Evolutionary conservation across 306 rosid species (phyloP).

Genomic region (Ormosia semicastrata): DNA sequence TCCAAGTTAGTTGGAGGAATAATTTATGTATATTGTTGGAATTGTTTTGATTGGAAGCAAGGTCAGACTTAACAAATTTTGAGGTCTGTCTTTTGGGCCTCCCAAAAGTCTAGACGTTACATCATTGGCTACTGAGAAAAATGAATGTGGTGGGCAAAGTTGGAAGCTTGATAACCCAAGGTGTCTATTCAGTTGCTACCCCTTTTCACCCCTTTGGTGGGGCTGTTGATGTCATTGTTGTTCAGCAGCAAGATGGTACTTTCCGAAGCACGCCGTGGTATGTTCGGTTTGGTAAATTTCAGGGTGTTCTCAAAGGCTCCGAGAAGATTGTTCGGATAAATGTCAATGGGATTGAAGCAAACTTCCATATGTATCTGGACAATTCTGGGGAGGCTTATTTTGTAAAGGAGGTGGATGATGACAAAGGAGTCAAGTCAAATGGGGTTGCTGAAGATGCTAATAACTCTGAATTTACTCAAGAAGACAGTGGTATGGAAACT

Average conservation of each 20-base stretch:
- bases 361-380: slow-evolving; percentile 90
- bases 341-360: slow-evolving; percentile 80
- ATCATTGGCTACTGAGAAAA: slow-evolving; percentile 20
- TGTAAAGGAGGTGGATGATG: slow-evolving; percentile 63
- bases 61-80: slow-evolving; percentile 19
- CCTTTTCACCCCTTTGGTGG: slow-evolving; percentile 99
- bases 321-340: slow-evolving; percentile 74
- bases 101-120: slow-evolving; percentile 31
- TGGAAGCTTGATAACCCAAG: slow-evolving; percentile 82
- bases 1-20: slow-evolving; percentile 20
- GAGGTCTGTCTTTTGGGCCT: slow-evolving; percentile 21
- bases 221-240: slow-evolving; percentile 94
- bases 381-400: slow-evolving; percentile 96
- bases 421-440: slow-evolving; percentile 38
- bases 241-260: slow-evolving; percentile 93
- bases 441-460: slow-evolving; percentile 35
- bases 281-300: slow-evolving; percentile 94
- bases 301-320: slow-evolving; percentile 90
- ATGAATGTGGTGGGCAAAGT: slow-evolving; percentile 94
- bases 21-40: slow-evolving; percentile 15
- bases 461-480: slow-evolving; percentile 26
- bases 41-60: slow-evolving; percentile 32
- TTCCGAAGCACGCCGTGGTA: slow-evolving; percentile 95
- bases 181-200: slow-evolving; percentile 91
- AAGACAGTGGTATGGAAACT: slow-evolving; percentile 17